phyloP scores from a whole-genome alignment of 345 rosid genomes.

The Arabis alpina region DNA sequence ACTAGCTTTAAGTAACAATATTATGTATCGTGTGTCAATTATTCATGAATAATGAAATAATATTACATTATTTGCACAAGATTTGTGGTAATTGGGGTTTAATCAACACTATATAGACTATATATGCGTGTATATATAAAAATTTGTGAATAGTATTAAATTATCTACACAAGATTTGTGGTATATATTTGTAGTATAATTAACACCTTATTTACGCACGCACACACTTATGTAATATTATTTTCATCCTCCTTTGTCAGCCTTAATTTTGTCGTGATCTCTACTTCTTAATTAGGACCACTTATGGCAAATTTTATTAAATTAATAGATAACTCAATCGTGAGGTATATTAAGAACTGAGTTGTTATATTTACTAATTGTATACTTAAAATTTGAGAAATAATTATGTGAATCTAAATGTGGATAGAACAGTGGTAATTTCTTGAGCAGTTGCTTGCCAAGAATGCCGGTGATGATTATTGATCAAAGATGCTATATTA shows the following conservation, averaged over 20 bases:
- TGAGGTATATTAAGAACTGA: conserved; percentile 24
- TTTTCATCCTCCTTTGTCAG: conserved; percentile 22
- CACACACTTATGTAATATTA: background rate
- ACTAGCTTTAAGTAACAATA: conserved; percentile 28
- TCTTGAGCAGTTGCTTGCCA: background rate
- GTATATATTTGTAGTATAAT: background rate
- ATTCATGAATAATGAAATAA: conserved; percentile 20
- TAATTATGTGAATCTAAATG: background rate
- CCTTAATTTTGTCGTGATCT: conserved; percentile 12
- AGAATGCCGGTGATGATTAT: background rate
- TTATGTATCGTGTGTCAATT: conserved; percentile 22
- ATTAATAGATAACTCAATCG: conserved; percentile 4
- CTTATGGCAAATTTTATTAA: conserved; percentile 19
- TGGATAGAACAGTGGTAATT: conserved; percentile 19
- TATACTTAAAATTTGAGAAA: background rate
- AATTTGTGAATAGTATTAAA: conserved; percentile 12
- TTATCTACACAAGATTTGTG: background rate
- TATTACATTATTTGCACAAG: conserved; percentile 4
- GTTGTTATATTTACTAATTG: background rate
- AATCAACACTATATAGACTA: background rate
- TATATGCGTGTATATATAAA: background rate
- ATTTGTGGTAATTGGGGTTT: conserved; percentile 5
- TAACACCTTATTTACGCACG: background rate
- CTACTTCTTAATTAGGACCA: conserved; percentile 29
- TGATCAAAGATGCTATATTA: background rate